phyloP scores from a whole-genome alignment of 2,329 filamentous ascomycete species.

The Endoconidiophora polonica region DNA sequence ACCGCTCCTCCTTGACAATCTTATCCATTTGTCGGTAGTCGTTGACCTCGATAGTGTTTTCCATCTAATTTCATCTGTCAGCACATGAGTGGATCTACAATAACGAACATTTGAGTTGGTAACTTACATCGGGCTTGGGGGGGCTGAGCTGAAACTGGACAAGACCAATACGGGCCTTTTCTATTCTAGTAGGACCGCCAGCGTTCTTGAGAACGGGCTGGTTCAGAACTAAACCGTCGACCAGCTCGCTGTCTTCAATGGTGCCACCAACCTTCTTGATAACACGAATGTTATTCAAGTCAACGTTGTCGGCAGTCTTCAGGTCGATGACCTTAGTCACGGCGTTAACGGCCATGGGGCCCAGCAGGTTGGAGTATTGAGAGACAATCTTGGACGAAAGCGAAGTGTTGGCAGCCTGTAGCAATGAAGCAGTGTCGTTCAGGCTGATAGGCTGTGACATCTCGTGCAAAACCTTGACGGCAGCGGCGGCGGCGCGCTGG shows the following conservation, averaged over 20 bases:
- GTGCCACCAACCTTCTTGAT: conserved; percentile 96
- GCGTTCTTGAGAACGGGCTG: conserved; percentile 89
- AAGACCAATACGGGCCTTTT: conserved; percentile 91
- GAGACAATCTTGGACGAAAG: conserved; percentile 98
- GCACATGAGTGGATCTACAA: background rate
- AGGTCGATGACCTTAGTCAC: conserved; percentile 92
- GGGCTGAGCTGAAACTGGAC: conserved; percentile 98
- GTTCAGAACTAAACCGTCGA: conserved; percentile 83
- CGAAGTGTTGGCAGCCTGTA: conserved; percentile 93
- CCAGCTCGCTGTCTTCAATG: conserved; percentile 94
- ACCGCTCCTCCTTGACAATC: conserved; percentile 96
- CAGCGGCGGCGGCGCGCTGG: conserved; percentile 78
- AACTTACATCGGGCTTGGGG: conserved; percentile 79
- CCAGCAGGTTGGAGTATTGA: conserved; percentile 84
- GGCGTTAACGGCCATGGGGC: conserved; percentile 95
- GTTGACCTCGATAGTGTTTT: conserved; percentile 98
- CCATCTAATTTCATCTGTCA: conserved; percentile 47
- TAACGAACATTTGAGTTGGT: background rate
- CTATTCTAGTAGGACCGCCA: conserved; percentile 77
- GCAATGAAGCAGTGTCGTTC: conserved; percentile 70
- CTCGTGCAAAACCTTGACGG: conserved; percentile 77
- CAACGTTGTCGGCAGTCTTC: conserved; percentile 90
- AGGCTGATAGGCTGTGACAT: conserved; percentile 93
- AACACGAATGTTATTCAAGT: conserved; percentile 89
- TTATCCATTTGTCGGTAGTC: conserved; percentile 99